Percentiles rank a stretch among this genome's conserved stretches.
These are phyloP conservation scores for Lasiodiplodia hormozganensis DNA, from an alignment of 2,329 filamentous ascomycete species.

Conservation along the genomic window DNA sequence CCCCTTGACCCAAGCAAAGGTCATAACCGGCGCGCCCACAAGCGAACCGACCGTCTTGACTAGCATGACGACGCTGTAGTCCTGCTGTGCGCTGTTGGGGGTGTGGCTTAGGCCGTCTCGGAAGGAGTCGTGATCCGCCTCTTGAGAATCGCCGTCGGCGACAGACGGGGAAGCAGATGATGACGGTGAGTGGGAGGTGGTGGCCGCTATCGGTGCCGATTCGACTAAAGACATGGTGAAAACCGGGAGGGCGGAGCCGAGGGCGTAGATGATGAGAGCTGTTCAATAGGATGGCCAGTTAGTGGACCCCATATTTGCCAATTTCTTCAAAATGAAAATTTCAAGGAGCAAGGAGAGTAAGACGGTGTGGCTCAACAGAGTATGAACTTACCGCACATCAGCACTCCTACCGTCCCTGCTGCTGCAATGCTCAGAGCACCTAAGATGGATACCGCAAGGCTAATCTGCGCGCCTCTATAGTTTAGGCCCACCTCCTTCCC, in stretches of 20 bases:
- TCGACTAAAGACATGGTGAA: constrained; percentile 49
- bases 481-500: constrained; percentile 34
- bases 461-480: constrained; percentile 40
- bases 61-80: constrained; percentile 48
- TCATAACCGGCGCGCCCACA: constrained; percentile 46
- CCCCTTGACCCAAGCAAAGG: constrained; percentile 44
- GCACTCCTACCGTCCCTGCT: constrained; percentile 42
- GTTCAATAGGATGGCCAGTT: background rate
- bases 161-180: too few relatives aligned
- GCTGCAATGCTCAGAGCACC: constrained; percentile 44
- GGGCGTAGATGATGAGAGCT: constrained; percentile 47
- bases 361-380: background rate
- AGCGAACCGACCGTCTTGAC: constrained; percentile 45
- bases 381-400: constrained; percentile 38
- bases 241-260: constrained; percentile 47
- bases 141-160: background rate
- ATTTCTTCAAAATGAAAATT: background rate
- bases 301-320: background rate
- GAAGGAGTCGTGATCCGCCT: background rate
- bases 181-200: background rate
- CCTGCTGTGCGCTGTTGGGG: constrained; percentile 35
- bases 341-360: background rate
- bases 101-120: constrained; percentile 29
- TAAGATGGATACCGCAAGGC: constrained; percentile 43
- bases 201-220: constrained; percentile 37